Base-by-base conservation (phyloP, 169 alveolate species). In the Eimeria tenella region DNA sequence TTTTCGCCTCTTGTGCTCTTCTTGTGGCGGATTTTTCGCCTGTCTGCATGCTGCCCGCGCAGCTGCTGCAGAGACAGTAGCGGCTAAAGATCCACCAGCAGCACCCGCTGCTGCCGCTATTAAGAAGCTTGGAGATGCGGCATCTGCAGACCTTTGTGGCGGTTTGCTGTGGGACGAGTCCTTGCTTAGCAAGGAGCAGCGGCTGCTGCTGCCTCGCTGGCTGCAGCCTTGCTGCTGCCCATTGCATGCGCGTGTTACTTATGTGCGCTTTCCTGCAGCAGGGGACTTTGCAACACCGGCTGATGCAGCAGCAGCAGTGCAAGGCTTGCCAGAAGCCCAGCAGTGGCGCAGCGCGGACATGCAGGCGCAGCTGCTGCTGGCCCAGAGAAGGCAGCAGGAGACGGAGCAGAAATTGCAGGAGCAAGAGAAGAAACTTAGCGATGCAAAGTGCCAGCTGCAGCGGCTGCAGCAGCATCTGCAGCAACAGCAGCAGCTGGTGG, bases 171-270 rank as follows among this genome's bases (percentile, higher is more conserved):
- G 88, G 88, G 70, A 52, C 15, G 19, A 52, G 56, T 8, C 52
- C 25, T 50, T 79, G 55, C 88, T 79, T 7, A 50, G 13, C 70
- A 55, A 79, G 88, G 55, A 79, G 88, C 88, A 79, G 70, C 88
- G 70, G 88, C 88, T 25, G 65, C 65, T 79, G 88, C 88, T 79
- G 88, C 88, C 88, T 79, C 71, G 88, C 52, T 79, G 88, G 88
- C 88, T 79, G 70, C 88, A 79, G 88, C 88, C 88, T 15, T 79
- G 88, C 88, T 79, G 71, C 88, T 79, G 88, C 70, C 88, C 88
- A 4, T 53, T 79, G 50, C 71, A 79, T 79, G 70, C 88, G 53
- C 88, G 52, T 4, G 88, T 52, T 17, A 55, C 70, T 19, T 79
- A 79, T 50, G 56, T 55, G 50, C 88, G 88, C 42, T 65, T 79